Evolutionary conservation across 768 basidiomycete genomes (phyloP), one percentile per base, ranked within the genome.

Genomic region (Mycena galericulata): DNA sequence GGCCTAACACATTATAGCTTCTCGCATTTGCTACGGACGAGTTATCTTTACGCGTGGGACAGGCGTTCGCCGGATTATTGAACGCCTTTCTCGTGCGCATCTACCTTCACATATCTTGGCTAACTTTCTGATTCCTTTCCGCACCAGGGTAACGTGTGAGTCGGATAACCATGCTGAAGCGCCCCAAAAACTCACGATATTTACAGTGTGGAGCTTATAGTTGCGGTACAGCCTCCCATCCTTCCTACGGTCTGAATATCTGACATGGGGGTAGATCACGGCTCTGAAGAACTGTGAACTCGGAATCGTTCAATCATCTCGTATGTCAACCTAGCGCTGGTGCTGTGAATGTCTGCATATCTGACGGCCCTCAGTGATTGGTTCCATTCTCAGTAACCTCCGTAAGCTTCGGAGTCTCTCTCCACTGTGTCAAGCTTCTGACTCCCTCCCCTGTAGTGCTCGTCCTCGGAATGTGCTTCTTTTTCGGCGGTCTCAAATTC

Each of bases 11-110:
- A 32, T 1, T 38, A 2, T 45, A 88, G 87, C 75, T 90, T 0
- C 81, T 91, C 3, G 89, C 88, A 0, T 90, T 90, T 67, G 89
- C 88, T 0, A 91, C 90, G 0, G 90, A 91, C 46, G 90, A 92
- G 63, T 64, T 91, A 2, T 88, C 90, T 4, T 68, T 89, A 51
- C 85, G 90, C 17, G 84, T 90, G 1, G 90, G 89, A 3, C 85
- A 88, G 74, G 87, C 89, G 7, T 71, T 90, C 1, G 89, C 89
- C 3, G 90, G 89, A 26, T 79, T 91, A 1, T 71, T 91, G 55
- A 91, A 90, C 72, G 90, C 90, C 15, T 90, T 89, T 8, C 75
- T 89, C 67, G 87, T 89, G 30, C n/a, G 61, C 50, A 34, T 27
- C 2, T 24, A 46, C 29, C 59, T 14, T 14, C n/a, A n/a, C 26